Conservation (phyloP, 2,329 filamentous ascomycete genomes). For the Botrytis galanthina region DNA sequence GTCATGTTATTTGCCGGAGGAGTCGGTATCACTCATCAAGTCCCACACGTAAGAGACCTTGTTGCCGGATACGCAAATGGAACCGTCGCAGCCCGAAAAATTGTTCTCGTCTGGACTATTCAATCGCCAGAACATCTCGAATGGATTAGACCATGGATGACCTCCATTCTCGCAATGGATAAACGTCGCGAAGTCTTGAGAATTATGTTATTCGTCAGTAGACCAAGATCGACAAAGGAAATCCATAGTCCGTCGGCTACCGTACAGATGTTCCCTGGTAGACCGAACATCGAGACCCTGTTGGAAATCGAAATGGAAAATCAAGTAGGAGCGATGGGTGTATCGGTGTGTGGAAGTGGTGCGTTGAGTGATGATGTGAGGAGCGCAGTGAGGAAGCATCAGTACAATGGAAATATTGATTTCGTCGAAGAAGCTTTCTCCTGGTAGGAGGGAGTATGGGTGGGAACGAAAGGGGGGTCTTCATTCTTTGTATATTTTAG, state of each 20-base stretch:
- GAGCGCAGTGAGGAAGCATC: slow-evolving; percentile 61
- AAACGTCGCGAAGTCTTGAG: slow-evolving; percentile 69
- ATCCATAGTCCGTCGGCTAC: slow-evolving; percentile 75
- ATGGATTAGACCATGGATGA: slow-evolving; percentile 85
- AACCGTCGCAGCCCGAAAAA: slow-evolving; percentile 67
- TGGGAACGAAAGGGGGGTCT: neutral
- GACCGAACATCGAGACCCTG: slow-evolving; percentile 71
- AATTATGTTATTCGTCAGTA: slow-evolving; percentile 75
- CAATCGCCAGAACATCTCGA: slow-evolving; percentile 77
- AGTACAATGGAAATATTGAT: slow-evolving; percentile 66
- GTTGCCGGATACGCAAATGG: slow-evolving; percentile 66
- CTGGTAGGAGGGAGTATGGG: slow-evolving; percentile 45
- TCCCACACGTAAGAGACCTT: slow-evolving; percentile 71
- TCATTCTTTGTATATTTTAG: slow-evolving; percentile 27
- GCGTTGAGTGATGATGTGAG: slow-evolving; percentile 73
- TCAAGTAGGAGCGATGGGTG: slow-evolving; percentile 70
- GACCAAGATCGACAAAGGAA: slow-evolving; percentile 73
- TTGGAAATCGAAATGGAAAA: slow-evolving; percentile 71
- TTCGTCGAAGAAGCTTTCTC: slow-evolving; percentile 79
- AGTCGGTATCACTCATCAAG: slow-evolving; percentile 77
- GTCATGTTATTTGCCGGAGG: slow-evolving; percentile 77
- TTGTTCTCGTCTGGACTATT: slow-evolving; percentile 76
- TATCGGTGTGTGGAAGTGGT: slow-evolving; percentile 73
- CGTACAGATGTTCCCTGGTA: slow-evolving; percentile 81
- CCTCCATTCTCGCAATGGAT: slow-evolving; percentile 72